Conservation (phyloP, 257 asterid genomes). For the Lithospermum erythrorhizon region DNA sequence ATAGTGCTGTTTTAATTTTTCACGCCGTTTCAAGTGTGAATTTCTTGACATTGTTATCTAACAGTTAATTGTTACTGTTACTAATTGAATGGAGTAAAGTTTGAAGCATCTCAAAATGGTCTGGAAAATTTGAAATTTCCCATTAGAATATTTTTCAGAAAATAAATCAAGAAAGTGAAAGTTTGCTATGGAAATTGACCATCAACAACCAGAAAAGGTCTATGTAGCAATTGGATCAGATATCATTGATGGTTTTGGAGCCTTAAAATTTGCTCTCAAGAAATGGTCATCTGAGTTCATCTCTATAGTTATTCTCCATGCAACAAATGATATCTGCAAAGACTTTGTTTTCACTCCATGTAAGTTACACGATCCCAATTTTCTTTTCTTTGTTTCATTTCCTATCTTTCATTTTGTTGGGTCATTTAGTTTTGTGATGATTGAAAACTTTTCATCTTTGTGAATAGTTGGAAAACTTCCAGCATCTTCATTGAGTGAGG, state of each 20-base stretch:
- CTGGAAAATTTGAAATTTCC: no score
- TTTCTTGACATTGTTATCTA: no score
- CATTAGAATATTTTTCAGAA: no score
- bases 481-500: conserved; percentile 17
- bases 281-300: conserved; percentile 33
- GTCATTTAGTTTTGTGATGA: neutral
- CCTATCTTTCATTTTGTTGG: neutral
- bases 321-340: conserved; percentile 29
- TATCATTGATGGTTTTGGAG: conserved; percentile 42
- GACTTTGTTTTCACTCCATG: conserved; percentile 55
- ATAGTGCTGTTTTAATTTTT: no score
- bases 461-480: conserved; percentile 47
- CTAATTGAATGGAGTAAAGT: no score
- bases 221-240: conserved; percentile 59
- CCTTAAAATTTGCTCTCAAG: conserved; percentile 44
- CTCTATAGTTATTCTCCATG: conserved; percentile 43
- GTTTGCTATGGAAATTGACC: conserved; percentile 13
- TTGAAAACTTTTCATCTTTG: neutral
- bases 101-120: no score
- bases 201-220: conserved; percentile 29
- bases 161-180: no score
- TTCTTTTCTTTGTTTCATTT: neutral
- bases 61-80: no score
- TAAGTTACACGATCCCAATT: conserved; percentile 12
- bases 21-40: no score